phyloP scores from a whole-genome alignment of 2,329 filamentous ascomycete species.

The Nigrograna mackinnonii region DNA sequence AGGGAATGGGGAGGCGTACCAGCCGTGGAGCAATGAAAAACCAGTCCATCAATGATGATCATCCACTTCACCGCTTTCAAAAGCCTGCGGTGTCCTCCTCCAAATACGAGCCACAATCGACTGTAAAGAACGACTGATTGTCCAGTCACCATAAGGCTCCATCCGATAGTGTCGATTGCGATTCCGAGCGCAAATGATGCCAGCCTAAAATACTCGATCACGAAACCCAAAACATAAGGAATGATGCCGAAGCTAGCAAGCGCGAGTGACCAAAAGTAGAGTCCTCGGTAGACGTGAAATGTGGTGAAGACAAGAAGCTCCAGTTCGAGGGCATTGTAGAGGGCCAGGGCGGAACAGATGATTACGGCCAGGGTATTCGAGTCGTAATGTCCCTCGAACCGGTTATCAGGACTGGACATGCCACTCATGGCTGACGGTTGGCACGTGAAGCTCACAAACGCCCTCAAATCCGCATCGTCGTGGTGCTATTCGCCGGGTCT shows the following conservation, averaged over 20 bases:
- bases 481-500: neutral
- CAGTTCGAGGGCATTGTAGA: constrained; percentile 45
- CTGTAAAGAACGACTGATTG: constrained; percentile 65
- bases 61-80: constrained; percentile 55
- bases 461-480: neutral
- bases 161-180: constrained; percentile 51
- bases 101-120: constrained; percentile 61
- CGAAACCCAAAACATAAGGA: constrained; percentile 49
- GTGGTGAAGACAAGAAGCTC: constrained; percentile 48
- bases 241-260: constrained; percentile 47
- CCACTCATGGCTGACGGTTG: neutral
- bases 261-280: constrained; percentile 52
- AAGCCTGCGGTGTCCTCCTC: constrained; percentile 45
- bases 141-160: constrained; percentile 63
- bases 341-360: constrained; percentile 19
- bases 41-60: constrained; percentile 57
- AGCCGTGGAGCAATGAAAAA: constrained; percentile 54
- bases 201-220: constrained; percentile 39
- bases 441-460: neutral
- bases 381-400: constrained; percentile 13
- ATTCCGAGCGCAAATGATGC: constrained; percentile 33
- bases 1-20: constrained; percentile 9
- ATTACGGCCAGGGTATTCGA: constrained; percentile 43
- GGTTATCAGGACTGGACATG: constrained; percentile 17
- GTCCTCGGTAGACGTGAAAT: constrained; percentile 48